Conservation (phyloP, 257 asterid genomes). For the Solanum habrochaites region DNA sequence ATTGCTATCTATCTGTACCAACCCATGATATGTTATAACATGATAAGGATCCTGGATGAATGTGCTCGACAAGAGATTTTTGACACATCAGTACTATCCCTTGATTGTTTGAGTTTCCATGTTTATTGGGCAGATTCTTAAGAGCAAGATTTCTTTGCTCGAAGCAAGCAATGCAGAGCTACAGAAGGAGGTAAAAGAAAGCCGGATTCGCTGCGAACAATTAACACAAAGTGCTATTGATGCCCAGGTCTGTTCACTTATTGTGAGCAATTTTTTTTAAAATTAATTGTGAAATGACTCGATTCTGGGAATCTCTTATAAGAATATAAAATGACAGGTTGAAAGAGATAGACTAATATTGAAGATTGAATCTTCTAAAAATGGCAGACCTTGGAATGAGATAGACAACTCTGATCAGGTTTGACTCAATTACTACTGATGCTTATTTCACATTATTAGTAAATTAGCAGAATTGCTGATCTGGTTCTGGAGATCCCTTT, state of each 20-base stretch:
- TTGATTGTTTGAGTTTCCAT: not conserved
- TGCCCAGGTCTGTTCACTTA: slow-evolving; percentile 62
- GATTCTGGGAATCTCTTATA: not conserved
- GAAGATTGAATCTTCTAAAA: slow-evolving; percentile 57
- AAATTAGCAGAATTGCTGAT: not conserved
- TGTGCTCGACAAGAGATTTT: not conserved
- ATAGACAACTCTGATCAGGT: slow-evolving; percentile 53
- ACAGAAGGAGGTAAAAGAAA: slow-evolving; percentile 58
- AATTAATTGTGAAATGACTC: not conserved
- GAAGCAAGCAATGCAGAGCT: slow-evolving; percentile 76
- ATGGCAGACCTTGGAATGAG: slow-evolving; percentile 58
- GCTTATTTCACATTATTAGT: not conserved
- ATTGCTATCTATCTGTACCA: not conserved
- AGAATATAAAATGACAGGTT: slow-evolving; percentile 30
- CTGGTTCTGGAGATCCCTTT: not conserved
- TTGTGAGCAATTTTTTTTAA: not conserved
- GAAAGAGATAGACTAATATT: slow-evolving; percentile 69
- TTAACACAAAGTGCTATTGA: slow-evolving; percentile 64
- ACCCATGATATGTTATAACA: not conserved
- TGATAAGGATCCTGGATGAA: not conserved
- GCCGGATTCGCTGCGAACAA: slow-evolving; percentile 45
- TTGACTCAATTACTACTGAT: not conserved
- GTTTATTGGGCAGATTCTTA: slow-evolving; percentile 44
- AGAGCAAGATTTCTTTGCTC: slow-evolving; percentile 79
- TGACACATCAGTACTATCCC: not conserved